Percentiles rank a stretch among this genome's conserved stretches.
phyloP scores from a whole-genome alignment of 1,139 yeast species.

The Chernovozyma sophiae-reginae region DNA sequence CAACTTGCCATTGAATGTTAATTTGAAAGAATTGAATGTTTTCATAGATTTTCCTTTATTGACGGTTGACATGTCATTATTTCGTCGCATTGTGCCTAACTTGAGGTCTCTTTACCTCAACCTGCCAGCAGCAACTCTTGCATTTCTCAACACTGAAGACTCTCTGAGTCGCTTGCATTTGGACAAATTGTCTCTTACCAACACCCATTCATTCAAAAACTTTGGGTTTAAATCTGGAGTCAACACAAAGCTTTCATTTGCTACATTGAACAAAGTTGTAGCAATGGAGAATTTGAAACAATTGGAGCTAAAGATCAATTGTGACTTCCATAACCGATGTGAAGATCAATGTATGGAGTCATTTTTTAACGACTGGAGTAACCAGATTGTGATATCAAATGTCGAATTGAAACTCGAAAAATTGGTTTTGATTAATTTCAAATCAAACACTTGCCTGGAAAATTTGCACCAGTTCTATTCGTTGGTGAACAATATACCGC shows the following conservation, averaged over 20 bases:
- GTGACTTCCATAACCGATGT: constrained; percentile 16
- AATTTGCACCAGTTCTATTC: constrained; percentile 20
- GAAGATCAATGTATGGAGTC: constrained; percentile 19
- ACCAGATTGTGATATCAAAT: constrained; percentile 3
- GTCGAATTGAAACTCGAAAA: constrained; percentile 12
- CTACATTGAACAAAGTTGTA: constrained; percentile 13
- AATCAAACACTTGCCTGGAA: constrained; percentile 15
- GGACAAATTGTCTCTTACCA: constrained; percentile 4
- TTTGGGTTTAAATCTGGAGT: constrained; percentile 7
- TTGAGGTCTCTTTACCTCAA: constrained; percentile 7
- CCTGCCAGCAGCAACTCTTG: constrained; percentile 9
- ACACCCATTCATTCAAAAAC: constrained; percentile 6
- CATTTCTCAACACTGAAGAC: constrained; percentile 5
- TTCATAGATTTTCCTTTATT: constrained; percentile 7
- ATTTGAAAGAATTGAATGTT: constrained; percentile 18
- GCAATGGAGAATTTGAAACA: constrained; percentile 14
- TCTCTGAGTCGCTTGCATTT: not conserved
- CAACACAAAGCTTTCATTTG: constrained; percentile 7
- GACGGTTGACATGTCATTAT: not conserved
- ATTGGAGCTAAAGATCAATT: constrained; percentile 22
- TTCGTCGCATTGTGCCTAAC: constrained; percentile 3
- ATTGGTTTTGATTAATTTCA: constrained; percentile 22
- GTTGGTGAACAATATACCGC: constrained; percentile 11
- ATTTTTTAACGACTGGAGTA: constrained; percentile 18
- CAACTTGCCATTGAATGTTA: constrained; percentile 17